phyloP scores from a whole-genome alignment of 768 basidiomycete genomes.

The Rubroboletus pulcherrimus region DNA sequence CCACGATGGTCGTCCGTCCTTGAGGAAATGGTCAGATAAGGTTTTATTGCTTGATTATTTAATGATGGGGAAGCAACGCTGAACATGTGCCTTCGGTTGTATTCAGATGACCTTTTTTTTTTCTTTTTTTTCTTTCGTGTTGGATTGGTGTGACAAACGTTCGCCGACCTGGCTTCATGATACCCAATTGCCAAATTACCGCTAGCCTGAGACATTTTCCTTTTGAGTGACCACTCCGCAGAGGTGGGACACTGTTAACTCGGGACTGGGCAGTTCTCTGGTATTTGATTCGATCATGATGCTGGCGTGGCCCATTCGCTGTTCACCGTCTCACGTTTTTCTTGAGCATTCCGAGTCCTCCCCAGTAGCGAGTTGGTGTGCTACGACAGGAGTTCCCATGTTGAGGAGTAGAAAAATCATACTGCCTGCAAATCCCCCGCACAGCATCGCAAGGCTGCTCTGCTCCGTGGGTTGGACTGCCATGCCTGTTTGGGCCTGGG shows the following conservation, averaged over 20 bases:
- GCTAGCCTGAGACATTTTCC: constrained; percentile 1
- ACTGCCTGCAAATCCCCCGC: not conserved
- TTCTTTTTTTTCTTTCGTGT: not conserved
- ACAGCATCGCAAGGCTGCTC: not conserved
- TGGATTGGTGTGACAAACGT: constrained; percentile 9
- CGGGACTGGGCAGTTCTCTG: not conserved
- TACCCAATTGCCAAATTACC: constrained; percentile 11
- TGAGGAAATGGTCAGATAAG: constrained; percentile 16
- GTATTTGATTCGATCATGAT: constrained; percentile 1
- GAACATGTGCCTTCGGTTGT: constrained; percentile 13
- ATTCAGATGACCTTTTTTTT: constrained; percentile 7
- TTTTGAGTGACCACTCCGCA: not conserved
- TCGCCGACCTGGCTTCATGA: not conserved
- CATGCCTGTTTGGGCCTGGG: not conserved
- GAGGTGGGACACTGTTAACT: constrained; percentile 1
- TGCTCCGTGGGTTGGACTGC: not conserved
- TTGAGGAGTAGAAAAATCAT: not conserved
- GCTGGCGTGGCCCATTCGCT: not conserved
- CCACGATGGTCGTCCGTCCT: constrained; percentile 14
- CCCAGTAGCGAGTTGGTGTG: not conserved
- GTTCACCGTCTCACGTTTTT: not conserved
- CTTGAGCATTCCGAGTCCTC: not conserved
- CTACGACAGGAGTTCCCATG: not conserved
- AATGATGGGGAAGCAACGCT: constrained; percentile 13
- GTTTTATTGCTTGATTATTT: constrained; percentile 19